These are phyloP conservation scores for Poa pratensis DNA, from an alignment of 176 grass and related monocot genomes.

Conservation along the genomic window DNA sequence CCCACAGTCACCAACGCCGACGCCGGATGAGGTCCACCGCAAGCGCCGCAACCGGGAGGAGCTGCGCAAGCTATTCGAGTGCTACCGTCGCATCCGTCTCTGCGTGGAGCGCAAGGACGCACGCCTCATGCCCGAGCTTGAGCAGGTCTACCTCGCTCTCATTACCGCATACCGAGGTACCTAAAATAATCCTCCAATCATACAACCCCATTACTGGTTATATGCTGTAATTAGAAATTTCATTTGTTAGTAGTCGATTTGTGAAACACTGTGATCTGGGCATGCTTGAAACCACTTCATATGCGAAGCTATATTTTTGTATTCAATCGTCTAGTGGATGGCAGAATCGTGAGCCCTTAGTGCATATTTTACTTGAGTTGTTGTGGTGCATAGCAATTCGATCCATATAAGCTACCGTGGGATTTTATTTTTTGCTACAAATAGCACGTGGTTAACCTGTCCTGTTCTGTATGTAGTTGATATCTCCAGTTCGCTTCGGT, in stretches of 20 bases:
- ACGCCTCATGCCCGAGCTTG: constrained; percentile 71
- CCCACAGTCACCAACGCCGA: constrained; percentile 33
- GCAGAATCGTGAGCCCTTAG: not conserved
- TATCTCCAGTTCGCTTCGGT: not conserved
- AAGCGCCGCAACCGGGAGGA: constrained; percentile 78
- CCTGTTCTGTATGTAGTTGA: not conserved
- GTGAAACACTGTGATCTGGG: constrained; percentile 8
- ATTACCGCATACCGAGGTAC: constrained; percentile 83
- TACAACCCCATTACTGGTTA: not conserved
- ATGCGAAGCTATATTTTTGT: constrained; percentile 19
- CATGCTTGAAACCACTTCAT: constrained; percentile 22
- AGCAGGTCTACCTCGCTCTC: constrained; percentile 84
- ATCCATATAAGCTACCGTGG: constrained; percentile 10
- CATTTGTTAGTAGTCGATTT: not conserved
- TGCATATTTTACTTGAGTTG: not conserved
- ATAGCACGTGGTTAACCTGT: constrained; percentile 10
- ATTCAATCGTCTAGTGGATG: not conserved
- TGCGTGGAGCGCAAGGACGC: constrained; percentile 64
- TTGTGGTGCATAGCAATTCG: constrained; percentile 14
- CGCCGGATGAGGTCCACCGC: constrained; percentile 57
- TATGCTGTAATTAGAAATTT: constrained; percentile 9
- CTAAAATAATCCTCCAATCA: not conserved
- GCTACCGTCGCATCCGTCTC: constrained; percentile 67
- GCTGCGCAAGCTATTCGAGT: constrained; percentile 58
- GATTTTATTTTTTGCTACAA: not conserved